phyloP scores from a whole-genome alignment of 1,284 basidiomycete genomes.

The Boletus mariae region DNA sequence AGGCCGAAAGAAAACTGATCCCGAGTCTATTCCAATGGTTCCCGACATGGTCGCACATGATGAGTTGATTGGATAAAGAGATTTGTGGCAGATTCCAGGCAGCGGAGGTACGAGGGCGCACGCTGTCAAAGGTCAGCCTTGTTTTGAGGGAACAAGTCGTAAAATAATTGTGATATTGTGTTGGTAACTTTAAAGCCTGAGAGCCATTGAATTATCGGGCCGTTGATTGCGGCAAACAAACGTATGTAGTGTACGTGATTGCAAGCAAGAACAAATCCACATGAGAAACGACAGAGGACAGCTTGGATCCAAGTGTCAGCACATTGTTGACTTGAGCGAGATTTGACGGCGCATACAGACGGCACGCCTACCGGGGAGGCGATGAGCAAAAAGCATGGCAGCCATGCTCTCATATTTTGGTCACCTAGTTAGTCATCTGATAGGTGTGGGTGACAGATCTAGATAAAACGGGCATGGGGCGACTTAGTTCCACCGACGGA shows the following conservation, averaged over 20 bases:
- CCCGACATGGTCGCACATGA: slow-evolving; percentile 12
- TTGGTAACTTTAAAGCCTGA: slow-evolving; percentile 25
- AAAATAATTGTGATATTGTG: slow-evolving; percentile 12
- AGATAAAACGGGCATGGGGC: slow-evolving; percentile 5
- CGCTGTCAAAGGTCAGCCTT: slow-evolving; percentile 15
- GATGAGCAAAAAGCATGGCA: slow-evolving; percentile 20
- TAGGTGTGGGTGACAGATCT: slow-evolving; percentile 2
- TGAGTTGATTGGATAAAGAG: slow-evolving; percentile 4
- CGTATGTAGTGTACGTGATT: slow-evolving; percentile 27
- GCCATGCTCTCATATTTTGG: slow-evolving; percentile 6
- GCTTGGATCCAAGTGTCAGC: slow-evolving; percentile 6
- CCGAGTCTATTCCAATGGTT: slow-evolving; percentile 10
- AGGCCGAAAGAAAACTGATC: slow-evolving; percentile 1
- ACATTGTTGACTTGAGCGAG: slow-evolving; percentile 9
- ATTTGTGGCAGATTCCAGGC: slow-evolving; percentile 15
- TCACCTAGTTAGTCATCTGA: slow-evolving; percentile 9
- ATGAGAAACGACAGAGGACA: slow-evolving; percentile 22
- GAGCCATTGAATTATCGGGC: slow-evolving; percentile 16
- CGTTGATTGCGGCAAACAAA: slow-evolving; percentile 10
- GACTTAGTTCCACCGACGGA: slow-evolving; percentile 9
- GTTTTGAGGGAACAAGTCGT: slow-evolving; percentile 6
- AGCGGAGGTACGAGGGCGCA: slow-evolving; percentile 21
- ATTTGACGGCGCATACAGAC: slow-evolving; percentile 15
- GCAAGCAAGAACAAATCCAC: slow-evolving; percentile 13
- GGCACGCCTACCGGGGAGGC: slow-evolving; percentile 10